A percentile compares a stretch with the other conserved stretches of the same genome.
Conservation (phyloP, 176 grass and related monocot genomes). For the Triticum dicoccoides region DNA sequence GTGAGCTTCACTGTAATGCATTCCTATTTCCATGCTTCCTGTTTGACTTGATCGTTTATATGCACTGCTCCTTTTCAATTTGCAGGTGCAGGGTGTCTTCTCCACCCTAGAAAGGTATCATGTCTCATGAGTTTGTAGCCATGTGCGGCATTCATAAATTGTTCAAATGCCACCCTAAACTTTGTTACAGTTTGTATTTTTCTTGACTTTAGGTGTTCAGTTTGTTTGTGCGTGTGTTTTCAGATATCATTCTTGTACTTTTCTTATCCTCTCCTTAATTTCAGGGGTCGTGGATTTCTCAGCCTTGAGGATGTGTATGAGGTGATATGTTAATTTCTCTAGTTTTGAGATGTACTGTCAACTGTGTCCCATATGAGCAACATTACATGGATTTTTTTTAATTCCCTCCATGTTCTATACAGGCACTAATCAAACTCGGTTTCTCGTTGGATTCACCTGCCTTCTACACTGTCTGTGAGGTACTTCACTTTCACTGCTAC, state of each 20-base stretch:
- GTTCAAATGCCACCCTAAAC: background rate
- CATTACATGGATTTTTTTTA: background rate
- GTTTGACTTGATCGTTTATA: background rate
- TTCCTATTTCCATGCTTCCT: background rate
- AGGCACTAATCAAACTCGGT: constrained; percentile 45
- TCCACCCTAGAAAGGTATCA: constrained; percentile 63
- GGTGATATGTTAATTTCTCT: constrained; percentile 43
- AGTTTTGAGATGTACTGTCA: background rate
- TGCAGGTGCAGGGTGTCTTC: constrained; percentile 74
- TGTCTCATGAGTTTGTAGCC: background rate
- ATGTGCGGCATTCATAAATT: background rate
- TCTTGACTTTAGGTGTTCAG: background rate
- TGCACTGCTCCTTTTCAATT: constrained; percentile 7
- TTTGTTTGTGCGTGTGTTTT: background rate
- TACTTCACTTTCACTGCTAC: background rate
- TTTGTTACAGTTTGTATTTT: background rate
- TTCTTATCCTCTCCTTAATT: background rate
- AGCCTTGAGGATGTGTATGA: constrained; percentile 61
- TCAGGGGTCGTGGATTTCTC: constrained; percentile 81
- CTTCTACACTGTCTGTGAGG: constrained; percentile 44
- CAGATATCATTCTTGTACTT: background rate
- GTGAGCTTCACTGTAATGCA: background rate
- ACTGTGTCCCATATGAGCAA: background rate
- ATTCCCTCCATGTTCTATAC: constrained; percentile 10
- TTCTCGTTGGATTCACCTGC: constrained; percentile 39